Evolutionary conservation across 2,329 filamentous ascomycete genomes (phyloP), one percentile per base, ranked within the genome.

Genomic region (Tolypocladium sp.): DNA sequence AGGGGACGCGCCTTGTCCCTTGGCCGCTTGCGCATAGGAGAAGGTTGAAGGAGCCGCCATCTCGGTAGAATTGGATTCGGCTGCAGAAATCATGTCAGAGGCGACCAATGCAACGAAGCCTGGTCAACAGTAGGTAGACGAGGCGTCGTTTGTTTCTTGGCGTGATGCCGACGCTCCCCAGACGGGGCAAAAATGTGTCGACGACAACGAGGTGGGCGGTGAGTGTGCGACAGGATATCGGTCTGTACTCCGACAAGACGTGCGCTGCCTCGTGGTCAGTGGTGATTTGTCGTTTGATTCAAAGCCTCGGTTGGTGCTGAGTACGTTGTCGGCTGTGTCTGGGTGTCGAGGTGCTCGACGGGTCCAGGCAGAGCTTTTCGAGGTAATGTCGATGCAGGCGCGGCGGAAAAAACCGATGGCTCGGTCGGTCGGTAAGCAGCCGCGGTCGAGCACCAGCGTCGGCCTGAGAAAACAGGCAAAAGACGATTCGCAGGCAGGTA

Each of bases 11-110:
- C 83, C 77, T 68, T 88, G 83, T 69, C 92, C 91, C 75, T 94
- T 94, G 61, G 93, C 93, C 70, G 93, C 93, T 82, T 96, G 92
- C 68, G 93, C 93, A 75, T 97, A 97, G 61, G 93, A 97, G 73
- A 97, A 96, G 40, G 84, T 79, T 62, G 84, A 79, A 63, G 83
- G 67, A 60, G 74, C 73, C 64, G 82, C 81, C 82, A 84, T 85
- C 61, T 73, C 68, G 65, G 64, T 67, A 59, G 65, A 66, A 59
- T 65, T 67, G 56, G 65, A 60, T 58, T 65, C 62, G 49, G 65
- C 64, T 64, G 66, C 63, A 60, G 67, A 66, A 61, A 65, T 65
- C 67, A 70, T 67, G 64, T 65, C 63, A 68, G 67, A 55, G 59
- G 42, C 58, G 58, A 63, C 61, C 60, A 59, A 61, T 61, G 59